Evolutionary conservation across 2,329 filamentous ascomycete species (phyloP), one percentile per base, ranked within the genome.

Genomic region (Pseudogymnoascus sp.): DNA sequence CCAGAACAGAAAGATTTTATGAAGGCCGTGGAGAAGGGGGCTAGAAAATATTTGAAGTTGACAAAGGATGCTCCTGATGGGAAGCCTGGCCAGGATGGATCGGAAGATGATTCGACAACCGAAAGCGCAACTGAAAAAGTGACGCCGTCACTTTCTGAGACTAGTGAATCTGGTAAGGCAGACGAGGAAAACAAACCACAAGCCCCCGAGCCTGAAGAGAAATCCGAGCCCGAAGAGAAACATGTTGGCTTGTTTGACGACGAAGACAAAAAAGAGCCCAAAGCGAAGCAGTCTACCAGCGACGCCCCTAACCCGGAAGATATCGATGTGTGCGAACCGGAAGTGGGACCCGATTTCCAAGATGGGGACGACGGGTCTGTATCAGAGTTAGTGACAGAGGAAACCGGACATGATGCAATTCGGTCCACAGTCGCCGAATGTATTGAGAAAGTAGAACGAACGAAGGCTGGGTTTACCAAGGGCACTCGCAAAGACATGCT

Each of bases 21-120:
- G 17, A 76, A 81, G 6, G 73, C 76, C 15, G 80, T 85, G 35
- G 76, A 79, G 62, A 74, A 74, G 37, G 83, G 81, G 2, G 77
- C 81, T 0, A 76, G 74, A 50, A 78, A 79, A 61, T 85, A 82
- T 61, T 71, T 84, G 1, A 74, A 75, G 6, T 61, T 17, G n/a
- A 57, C 58, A 40, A 40, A 58, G 24, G 63, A 63, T 0, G 60
- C 21, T 31, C 50, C 59, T 11, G 63, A 66, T 2, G 41, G 65
- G 2, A 26, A 64, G 15, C n/a, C 61, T 3, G 10, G 40, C 6
- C 70, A 67, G 58, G 37, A 24, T 10, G 24, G 8, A 5, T 40
- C 47, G 44, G 33, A 54, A n/a, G 47, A 61, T 3, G n/a, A n/a
- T 59, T 29, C 63, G 10, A 68, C 61, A 39, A 59, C 59, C 26